Evolutionary conservation across 768 basidiomycete genomes (phyloP), one percentile per base, ranked within the genome.

Genomic region (Lentinula raphanica): DNA sequence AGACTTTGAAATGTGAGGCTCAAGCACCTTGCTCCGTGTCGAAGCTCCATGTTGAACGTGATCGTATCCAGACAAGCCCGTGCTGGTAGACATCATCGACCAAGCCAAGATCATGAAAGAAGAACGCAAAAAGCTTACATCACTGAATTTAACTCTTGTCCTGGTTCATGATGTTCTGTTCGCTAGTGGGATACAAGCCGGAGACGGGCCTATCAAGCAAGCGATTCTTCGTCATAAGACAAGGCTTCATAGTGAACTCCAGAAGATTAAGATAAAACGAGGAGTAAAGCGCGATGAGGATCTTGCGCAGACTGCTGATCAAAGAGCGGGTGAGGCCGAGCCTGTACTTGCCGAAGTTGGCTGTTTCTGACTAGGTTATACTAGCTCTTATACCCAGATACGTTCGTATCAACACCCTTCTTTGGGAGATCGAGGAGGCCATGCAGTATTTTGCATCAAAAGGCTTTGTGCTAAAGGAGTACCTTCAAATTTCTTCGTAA

Each of bases 1-100:
- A 97, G 74, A 96, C 94, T 0, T 75, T 98, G 48, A 98, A 97
- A 81, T 98, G 95, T 96, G 72, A 77, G 85, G 59, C n/a, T n/a
- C n/a, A n/a, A 61, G 31, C 54, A 49, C 39, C 7, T 45, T 28
- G 38, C 28, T n/a, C 23, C 32, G 21, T 42, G 44, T 25, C 29
- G 48, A 27, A 42, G 28, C 39, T 32, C 29, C 50, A 39, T 31
- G 40, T 59, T 36, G 21, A 49, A 28, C 27, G 32, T 29, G 27
- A n/a, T n/a, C n/a, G 38, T 31, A 44, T 49, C 35, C 66, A 97
- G 94, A 94, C 76, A 93, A 88, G 71, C 69, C 84, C 17, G 83
- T 82, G n/a, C 75, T 98, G 59, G 71, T 69, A 25, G 83, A 89
- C 58, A 79, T 96, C 54, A 87, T 96, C 56, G 69, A 79, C 3